phyloP scores from a whole-genome alignment of 1,139 yeast species.

The Candida dubliniensis region DNA sequence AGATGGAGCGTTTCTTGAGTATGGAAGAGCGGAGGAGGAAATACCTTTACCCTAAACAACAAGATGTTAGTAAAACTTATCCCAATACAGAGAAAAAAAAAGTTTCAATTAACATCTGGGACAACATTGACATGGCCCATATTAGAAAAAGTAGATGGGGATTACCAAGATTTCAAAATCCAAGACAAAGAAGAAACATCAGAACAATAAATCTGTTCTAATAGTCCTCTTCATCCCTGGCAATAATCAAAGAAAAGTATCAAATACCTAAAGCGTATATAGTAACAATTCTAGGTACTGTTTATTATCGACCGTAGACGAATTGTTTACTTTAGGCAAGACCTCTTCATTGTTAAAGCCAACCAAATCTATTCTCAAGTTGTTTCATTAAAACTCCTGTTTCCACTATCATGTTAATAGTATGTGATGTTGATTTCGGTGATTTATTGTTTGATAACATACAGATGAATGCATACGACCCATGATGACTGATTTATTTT shows the following conservation, averaged over 20 bases:
- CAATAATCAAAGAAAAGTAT: conserved; percentile 21
- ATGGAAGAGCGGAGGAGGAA: conserved; percentile 98
- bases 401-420: neutral
- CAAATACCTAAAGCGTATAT: conserved; percentile 33
- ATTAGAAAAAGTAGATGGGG: too few species aligned
- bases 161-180: too few species aligned
- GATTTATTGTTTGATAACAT: conserved; percentile 39
- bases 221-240: conserved; percentile 15
- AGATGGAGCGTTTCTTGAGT: conserved; percentile 98
- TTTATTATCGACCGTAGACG: conserved; percentile 13
- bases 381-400: neutral
- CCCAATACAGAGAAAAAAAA: neutral
- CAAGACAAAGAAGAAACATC: too few species aligned
- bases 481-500: conserved; percentile 52
- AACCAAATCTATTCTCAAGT: neutral
- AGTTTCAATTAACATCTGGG: neutral
- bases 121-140: neutral
- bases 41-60: conserved; percentile 91
- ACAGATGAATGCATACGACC: conserved; percentile 82
- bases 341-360: conserved; percentile 19
- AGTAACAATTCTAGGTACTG: conserved; percentile 17
- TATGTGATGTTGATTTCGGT: neutral
- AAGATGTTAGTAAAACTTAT: conserved; percentile 30
- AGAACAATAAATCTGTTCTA: neutral
- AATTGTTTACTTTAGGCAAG: conserved; percentile 37